Percentiles rank a stretch among this genome's conserved stretches.
phyloP scores from a whole-genome alignment of 805 yeast genomes.

The Sungouiozyma intestinalis region DNA sequence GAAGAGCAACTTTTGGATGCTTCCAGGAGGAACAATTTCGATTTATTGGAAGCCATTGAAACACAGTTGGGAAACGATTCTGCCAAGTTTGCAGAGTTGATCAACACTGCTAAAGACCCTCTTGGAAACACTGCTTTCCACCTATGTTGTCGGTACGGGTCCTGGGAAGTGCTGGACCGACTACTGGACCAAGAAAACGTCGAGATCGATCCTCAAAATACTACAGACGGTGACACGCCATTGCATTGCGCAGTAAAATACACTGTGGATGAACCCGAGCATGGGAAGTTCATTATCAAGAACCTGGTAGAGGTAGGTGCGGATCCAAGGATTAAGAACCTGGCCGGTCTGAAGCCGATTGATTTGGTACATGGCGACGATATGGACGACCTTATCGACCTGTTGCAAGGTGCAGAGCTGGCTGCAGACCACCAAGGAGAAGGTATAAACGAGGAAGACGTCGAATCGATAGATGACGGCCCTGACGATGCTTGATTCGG shows the following conservation, averaged over 20 bases:
- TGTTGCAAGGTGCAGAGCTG: slow-evolving; percentile 75
- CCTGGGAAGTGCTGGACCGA: slow-evolving; percentile 74
- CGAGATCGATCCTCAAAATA: slow-evolving; percentile 73
- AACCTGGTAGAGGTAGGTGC: slow-evolving; percentile 86
- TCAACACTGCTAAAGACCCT: slow-evolving; percentile 66
- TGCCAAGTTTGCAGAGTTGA: slow-evolving; percentile 34
- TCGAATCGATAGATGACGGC: slow-evolving; percentile 29
- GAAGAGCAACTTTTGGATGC: slow-evolving; percentile 77
- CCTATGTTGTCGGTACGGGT: slow-evolving; percentile 70
- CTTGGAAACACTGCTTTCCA: slow-evolving; percentile 76
- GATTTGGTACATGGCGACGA: slow-evolving; percentile 51
- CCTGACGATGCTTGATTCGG: slow-evolving; percentile 10
- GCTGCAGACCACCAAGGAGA: slow-evolving; percentile 39
- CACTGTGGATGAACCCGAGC: slow-evolving; percentile 71
- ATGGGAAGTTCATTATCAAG: slow-evolving; percentile 68
- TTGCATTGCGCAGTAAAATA: slow-evolving; percentile 77
- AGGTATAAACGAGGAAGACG: slow-evolving; percentile 27
- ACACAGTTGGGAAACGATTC: slow-evolving; percentile 30
- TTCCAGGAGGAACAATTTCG: slow-evolving; percentile 79
- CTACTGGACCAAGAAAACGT: slow-evolving; percentile 82
- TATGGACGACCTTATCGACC: slow-evolving; percentile 45
- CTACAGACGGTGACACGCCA: slow-evolving; percentile 75
- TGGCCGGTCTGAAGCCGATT: slow-evolving; percentile 60
- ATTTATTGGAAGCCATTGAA: slow-evolving; percentile 51
- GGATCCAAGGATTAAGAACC: slow-evolving; percentile 56